Conservation (phyloP, 2,329 filamentous ascomycete species). For the Pleurostoma richardsiae region DNA sequence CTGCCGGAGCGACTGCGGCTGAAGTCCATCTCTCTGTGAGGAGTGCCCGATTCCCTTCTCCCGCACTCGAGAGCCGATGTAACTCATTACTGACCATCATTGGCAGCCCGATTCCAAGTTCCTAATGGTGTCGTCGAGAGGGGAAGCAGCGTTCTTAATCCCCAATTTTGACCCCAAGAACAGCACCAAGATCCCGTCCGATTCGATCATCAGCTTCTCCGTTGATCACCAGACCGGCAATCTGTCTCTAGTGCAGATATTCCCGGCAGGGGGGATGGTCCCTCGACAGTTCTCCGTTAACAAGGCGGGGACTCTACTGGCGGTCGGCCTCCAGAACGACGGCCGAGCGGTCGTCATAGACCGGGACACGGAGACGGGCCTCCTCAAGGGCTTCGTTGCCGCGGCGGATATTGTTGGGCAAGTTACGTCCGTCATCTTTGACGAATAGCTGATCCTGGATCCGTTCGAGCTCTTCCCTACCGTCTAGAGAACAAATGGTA, state of each 20-base stretch:
- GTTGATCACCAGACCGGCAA: constrained; percentile 49
- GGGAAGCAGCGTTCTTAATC: constrained; percentile 49
- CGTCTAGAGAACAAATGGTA: no score
- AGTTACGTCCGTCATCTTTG: constrained; percentile 42
- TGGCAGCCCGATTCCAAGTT: constrained; percentile 54
- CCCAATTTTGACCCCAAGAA: constrained; percentile 38
- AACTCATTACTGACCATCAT: constrained; percentile 1
- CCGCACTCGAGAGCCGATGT: not conserved
- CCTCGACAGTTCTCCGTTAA: constrained; percentile 68
- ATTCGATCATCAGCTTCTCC: constrained; percentile 59
- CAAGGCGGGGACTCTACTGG: constrained; percentile 56
- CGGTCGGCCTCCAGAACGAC: constrained; percentile 60
- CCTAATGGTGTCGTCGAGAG: constrained; percentile 64
- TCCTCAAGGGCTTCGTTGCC: constrained; percentile 42
- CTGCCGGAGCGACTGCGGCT: constrained; percentile 38
- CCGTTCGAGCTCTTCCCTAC: no score
- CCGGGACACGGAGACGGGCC: constrained; percentile 54
- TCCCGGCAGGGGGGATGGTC: constrained; percentile 57
- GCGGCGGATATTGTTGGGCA: constrained; percentile 35
- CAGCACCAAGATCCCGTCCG: constrained; percentile 44
- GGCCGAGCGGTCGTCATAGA: constrained; percentile 55
- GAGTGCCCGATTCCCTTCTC: constrained; percentile 7
- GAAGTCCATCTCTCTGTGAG: constrained; percentile 57
- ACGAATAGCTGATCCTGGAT: constrained; percentile 23
- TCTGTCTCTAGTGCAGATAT: constrained; percentile 50